Conservation (phyloP, 805 yeast species). For the Wickerhamomyces bovis region DNA sequence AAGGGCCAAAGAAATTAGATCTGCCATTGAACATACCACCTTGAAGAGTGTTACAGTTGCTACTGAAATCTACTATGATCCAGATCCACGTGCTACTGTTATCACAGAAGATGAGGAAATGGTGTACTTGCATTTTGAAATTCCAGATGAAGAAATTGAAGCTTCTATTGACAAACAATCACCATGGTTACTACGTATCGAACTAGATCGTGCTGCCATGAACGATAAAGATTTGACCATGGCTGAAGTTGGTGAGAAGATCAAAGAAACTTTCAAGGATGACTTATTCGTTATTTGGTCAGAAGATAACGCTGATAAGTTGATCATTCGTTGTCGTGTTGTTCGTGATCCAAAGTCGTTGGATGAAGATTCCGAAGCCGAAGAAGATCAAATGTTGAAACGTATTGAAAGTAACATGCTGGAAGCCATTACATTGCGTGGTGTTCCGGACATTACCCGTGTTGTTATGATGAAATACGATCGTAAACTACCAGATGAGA, state of each 20-base stretch:
- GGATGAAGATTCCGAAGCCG: conserved; percentile 92
- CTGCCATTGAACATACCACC: conserved; percentile 95
- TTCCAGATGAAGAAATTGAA: conserved; percentile 97
- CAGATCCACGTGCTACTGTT: conserved; percentile 96
- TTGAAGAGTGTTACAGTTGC: conserved; percentile 93
- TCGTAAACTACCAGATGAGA: conserved; percentile 60
- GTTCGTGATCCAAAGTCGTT: conserved; percentile 91
- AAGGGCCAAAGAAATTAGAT: conserved; percentile 89
- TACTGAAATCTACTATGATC: conserved; percentile 95
- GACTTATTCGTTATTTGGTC: conserved; percentile 98
- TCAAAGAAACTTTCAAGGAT: conserved; percentile 86
- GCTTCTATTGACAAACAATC: conserved; percentile 91
- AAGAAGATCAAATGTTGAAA: conserved; percentile 94
- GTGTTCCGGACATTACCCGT: conserved; percentile 89
- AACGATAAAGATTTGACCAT: conserved; percentile 94
- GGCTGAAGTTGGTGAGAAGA: conserved; percentile 97
- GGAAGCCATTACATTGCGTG: conserved; percentile 90
- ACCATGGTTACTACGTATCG: conserved; percentile 96
- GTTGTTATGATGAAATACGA: conserved; percentile 78
- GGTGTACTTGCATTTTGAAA: conserved; percentile 93
- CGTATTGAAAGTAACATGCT: conserved; percentile 95
- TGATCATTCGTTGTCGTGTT: conserved; percentile 96
- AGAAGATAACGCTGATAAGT: conserved; percentile 96
- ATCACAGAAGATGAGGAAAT: conserved; percentile 96
- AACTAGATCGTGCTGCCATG: conserved; percentile 98